Evolutionary conservation across 352 stramenopile species (phyloP).

Genomic region (Phytophthora cajani): DNA sequence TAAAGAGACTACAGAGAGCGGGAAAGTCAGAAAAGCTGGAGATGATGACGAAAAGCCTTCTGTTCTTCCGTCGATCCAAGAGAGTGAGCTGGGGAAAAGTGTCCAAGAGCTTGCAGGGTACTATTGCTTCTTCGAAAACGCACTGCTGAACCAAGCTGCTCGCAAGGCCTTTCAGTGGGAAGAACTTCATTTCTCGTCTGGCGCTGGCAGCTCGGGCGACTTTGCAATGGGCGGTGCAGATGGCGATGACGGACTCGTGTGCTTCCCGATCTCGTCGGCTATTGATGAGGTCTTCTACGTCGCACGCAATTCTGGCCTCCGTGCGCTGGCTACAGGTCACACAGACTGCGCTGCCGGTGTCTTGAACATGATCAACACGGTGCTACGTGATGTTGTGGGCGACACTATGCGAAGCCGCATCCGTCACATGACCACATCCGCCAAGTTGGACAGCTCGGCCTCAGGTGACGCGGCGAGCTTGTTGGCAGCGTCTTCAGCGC

Average conservation of each 20-base stretch:
- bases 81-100: slow-evolving; percentile 79
- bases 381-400: slow-evolving; percentile 77
- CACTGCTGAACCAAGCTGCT: slow-evolving; percentile 75
- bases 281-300: slow-evolving; percentile 92
- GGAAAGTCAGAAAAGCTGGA: not conserved
- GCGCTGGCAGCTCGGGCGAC: slow-evolving; percentile 8
- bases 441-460: slow-evolving; percentile 61
- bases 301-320: slow-evolving; percentile 76
- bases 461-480: slow-evolving; percentile 50
- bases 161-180: slow-evolving; percentile 88
- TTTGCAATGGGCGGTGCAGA: slow-evolving; percentile 7
- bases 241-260: slow-evolving; percentile 44
- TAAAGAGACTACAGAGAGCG: slow-evolving; percentile 9
- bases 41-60: slow-evolving; percentile 11
- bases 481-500: slow-evolving; percentile 56
- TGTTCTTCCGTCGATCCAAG: slow-evolving; percentile 63
- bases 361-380: slow-evolving; percentile 88
- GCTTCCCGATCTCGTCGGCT: slow-evolving; percentile 81
- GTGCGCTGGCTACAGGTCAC: slow-evolving; percentile 84
- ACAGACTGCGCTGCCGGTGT: slow-evolving; percentile 82
- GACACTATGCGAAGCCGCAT: slow-evolving; percentile 85
- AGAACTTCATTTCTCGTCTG: slow-evolving; percentile 74
- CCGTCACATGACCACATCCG: slow-evolving; percentile 67
- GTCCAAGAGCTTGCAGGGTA: slow-evolving; percentile 87
- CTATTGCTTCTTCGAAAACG: slow-evolving; percentile 90